phyloP scores from a whole-genome alignment of 768 basidiomycete genomes.

The Butyriboletus loyo region DNA sequence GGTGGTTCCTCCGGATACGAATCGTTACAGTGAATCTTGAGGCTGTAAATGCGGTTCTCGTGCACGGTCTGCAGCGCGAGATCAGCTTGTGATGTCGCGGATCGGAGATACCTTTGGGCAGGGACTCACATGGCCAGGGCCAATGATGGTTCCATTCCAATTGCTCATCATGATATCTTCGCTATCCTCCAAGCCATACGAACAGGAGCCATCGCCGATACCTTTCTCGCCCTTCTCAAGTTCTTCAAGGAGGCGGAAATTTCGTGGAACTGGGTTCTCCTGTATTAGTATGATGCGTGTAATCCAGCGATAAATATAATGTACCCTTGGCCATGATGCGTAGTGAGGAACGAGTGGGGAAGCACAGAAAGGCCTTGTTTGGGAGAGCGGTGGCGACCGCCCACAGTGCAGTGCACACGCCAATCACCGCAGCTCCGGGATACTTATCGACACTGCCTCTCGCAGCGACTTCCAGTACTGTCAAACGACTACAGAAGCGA shows the following conservation, averaged over 20 bases:
- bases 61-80: conserved; percentile 72
- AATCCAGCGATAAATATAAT: conserved; percentile 6
- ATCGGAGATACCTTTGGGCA: background rate
- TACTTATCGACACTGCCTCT: conserved; percentile 32
- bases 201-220: conserved; percentile 96
- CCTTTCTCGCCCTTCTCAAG: conserved; percentile 99
- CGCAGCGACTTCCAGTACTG: conserved; percentile 18
- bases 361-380: background rate
- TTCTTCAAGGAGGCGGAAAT: conserved; percentile 95
- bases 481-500: conserved; percentile 18
- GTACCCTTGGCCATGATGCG: conserved; percentile 53
- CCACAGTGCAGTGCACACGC: no score
- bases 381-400: background rate
- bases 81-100: conserved; percentile 15
- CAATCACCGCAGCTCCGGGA: conserved; percentile 10
- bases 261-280: conserved; percentile 76
- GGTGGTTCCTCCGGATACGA: conserved; percentile 78
- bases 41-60: conserved; percentile 97
- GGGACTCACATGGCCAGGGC: conserved; percentile 88
- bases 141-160: conserved; percentile 99
- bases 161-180: conserved; percentile 97
- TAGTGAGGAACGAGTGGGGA: conserved; percentile 9
- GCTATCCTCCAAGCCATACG: conserved; percentile 91
- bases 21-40: conserved; percentile 83
- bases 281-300: background rate